Conservation (phyloP, 1,139 yeast species). For the Pichia sp. region DNA sequence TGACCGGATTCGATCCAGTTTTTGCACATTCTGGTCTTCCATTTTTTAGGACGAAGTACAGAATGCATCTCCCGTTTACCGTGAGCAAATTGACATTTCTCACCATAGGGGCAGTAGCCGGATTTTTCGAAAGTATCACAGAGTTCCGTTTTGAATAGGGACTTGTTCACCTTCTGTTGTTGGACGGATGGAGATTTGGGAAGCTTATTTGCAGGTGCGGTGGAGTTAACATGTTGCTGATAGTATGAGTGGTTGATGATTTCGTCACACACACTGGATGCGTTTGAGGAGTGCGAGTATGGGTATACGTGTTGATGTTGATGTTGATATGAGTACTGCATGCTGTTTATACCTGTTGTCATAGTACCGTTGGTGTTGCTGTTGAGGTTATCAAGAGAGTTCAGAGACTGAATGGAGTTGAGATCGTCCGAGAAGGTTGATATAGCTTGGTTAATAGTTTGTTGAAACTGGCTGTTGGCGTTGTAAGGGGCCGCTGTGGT, state of each 20-base stretch:
- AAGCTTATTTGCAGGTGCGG: neutral
- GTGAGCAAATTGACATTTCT: conserved; percentile 92
- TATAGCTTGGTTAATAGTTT: no score
- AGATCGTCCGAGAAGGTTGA: no score
- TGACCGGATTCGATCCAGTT: conserved; percentile 80
- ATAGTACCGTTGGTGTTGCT: neutral
- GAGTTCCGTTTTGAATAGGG: conserved; percentile 81
- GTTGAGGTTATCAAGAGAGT: no score
- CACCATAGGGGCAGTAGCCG: conserved; percentile 80
- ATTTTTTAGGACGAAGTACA: conserved; percentile 72
- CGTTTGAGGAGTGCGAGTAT: conserved; percentile 1
- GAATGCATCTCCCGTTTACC: conserved; percentile 70
- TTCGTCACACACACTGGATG: conserved; percentile 3
- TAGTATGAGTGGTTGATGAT: conserved; percentile 2
- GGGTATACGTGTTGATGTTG: neutral
- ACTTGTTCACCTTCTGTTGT: conserved; percentile 38
- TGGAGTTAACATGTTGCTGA: neutral
- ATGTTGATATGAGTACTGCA: no score
- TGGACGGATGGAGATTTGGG: neutral
- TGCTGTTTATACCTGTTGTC: no score
- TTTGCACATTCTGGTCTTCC: conserved; percentile 88
- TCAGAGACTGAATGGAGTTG: no score
- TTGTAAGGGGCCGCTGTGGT: neutral
- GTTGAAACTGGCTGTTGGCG: no score
- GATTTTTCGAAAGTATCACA: conserved; percentile 72